phyloP scores from a whole-genome alignment of 2,329 filamentous ascomycete species.

The Incumbomyces lentus region DNA sequence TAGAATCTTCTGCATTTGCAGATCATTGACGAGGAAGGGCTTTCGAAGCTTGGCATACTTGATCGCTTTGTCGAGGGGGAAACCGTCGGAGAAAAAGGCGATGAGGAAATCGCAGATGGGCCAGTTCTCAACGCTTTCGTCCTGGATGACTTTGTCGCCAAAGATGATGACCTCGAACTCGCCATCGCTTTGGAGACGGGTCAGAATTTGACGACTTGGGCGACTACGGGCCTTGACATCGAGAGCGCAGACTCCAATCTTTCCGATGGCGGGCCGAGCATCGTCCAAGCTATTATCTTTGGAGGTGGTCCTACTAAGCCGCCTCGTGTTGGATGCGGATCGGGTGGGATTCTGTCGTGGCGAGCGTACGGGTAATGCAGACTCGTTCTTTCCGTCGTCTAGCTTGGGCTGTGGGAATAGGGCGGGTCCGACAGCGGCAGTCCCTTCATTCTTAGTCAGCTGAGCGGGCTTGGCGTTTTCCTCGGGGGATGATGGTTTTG shows the following conservation, averaged over 20 bases:
- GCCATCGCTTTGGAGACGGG: conserved; percentile 74
- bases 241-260: conserved; percentile 86
- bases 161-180: conserved; percentile 98
- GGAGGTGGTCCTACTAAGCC: conserved; percentile 19
- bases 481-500: background rate
- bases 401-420: background rate
- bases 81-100: conserved; percentile 96
- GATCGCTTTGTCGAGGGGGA: conserved; percentile 92
- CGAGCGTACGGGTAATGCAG: conserved; percentile 12
- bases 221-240: conserved; percentile 96
- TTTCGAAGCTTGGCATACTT: conserved; percentile 87
- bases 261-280: conserved; percentile 36
- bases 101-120: conserved; percentile 93
- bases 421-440: background rate
- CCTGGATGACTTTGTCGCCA: conserved; percentile 95
- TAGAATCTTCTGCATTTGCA: conserved; percentile 92
- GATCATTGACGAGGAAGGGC: conserved; percentile 93
- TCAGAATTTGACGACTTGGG: conserved; percentile 90
- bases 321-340: conserved; percentile 17
- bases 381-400: background rate
- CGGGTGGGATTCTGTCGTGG: conserved; percentile 13
- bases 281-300: conserved; percentile 17
- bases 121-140: conserved; percentile 94
- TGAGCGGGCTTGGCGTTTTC: conserved; percentile 3
- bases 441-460: background rate